These are phyloP conservation scores for Castanea crenata DNA, from an alignment of 306 rosid genomes.

Conservation along the genomic window DNA sequence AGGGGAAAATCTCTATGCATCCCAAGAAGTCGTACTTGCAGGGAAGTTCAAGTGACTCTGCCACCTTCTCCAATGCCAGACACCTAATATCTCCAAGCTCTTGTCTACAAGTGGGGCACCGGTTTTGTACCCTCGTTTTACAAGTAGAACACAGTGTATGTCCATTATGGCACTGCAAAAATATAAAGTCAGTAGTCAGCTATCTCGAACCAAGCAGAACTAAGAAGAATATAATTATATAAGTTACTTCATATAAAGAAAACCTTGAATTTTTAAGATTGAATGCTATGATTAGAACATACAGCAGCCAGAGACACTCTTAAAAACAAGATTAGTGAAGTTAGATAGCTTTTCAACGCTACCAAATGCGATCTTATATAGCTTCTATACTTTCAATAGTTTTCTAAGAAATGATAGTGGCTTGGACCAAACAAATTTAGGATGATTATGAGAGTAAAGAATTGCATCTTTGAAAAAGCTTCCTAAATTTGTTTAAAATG, in stretches of 20 bases:
- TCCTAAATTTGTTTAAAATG: neutral
- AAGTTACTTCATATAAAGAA: too few species aligned
- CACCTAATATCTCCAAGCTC: conserved; percentile 32
- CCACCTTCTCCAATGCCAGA: conserved; percentile 30
- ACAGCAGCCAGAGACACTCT: too few species aligned
- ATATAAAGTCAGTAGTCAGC: neutral
- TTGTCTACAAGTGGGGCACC: conserved; percentile 29
- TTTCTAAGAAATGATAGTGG: neutral
- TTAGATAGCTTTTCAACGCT: too few species aligned
- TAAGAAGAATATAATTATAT: neutral
- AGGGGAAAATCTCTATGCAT: conserved; percentile 24
- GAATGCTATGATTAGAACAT: too few species aligned
- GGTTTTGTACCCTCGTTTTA: conserved; percentile 18
- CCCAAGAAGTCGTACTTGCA: conserved; percentile 27
- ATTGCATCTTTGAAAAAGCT: neutral
- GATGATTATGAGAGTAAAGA: neutral
- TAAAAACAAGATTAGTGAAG: too few species aligned
- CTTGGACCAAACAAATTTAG: neutral
- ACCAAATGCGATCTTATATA: neutral
- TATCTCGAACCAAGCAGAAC: neutral
- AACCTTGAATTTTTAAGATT: too few species aligned
- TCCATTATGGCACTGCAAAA: conserved; percentile 34
- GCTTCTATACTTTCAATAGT: neutral
- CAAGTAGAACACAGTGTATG: conserved; percentile 25
- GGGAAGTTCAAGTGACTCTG: conserved; percentile 18